phyloP scores from a whole-genome alignment of 768 basidiomycete species.

The Pleurotus djamor region DNA sequence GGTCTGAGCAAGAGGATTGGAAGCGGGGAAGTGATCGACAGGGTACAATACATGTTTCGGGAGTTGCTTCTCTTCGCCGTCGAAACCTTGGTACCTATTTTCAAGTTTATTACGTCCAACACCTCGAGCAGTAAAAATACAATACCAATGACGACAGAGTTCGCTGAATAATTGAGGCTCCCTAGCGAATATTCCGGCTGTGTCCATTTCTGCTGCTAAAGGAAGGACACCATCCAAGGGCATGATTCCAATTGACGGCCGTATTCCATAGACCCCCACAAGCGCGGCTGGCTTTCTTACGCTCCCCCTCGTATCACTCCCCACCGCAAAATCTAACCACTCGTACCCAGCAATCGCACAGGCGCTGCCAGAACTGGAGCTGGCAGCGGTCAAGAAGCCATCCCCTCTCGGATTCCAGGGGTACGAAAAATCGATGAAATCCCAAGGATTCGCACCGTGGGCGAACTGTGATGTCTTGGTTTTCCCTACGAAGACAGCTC shows the following conservation, averaged over 20 bases:
- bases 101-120: too few species aligned
- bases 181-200: conserved; percentile 32
- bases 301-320: conserved; percentile 36
- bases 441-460: conserved; percentile 41
- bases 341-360: conserved; percentile 35
- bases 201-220: conserved; percentile 37
- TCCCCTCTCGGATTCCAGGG: conserved; percentile 37
- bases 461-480: conserved; percentile 52
- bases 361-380: conserved; percentile 36
- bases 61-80: conserved; percentile 22
- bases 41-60: conserved; percentile 30
- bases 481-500: conserved; percentile 52
- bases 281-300: conserved; percentile 37
- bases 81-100: conserved; percentile 30
- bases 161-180: conserved; percentile 27
- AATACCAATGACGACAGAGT: conserved; percentile 26
- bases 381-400: conserved; percentile 31
- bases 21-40: conserved; percentile 31
- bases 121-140: too few species aligned
- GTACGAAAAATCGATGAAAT: conserved; percentile 31
- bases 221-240: conserved; percentile 30
- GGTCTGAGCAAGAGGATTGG: conserved; percentile 25
- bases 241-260: conserved; percentile 29
- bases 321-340: conserved; percentile 35
- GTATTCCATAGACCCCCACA: conserved; percentile 33